These are phyloP conservation scores for Uronychia binucleata DNA, from an alignment of 73 alveolate species.

Conservation along the genomic window DNA sequence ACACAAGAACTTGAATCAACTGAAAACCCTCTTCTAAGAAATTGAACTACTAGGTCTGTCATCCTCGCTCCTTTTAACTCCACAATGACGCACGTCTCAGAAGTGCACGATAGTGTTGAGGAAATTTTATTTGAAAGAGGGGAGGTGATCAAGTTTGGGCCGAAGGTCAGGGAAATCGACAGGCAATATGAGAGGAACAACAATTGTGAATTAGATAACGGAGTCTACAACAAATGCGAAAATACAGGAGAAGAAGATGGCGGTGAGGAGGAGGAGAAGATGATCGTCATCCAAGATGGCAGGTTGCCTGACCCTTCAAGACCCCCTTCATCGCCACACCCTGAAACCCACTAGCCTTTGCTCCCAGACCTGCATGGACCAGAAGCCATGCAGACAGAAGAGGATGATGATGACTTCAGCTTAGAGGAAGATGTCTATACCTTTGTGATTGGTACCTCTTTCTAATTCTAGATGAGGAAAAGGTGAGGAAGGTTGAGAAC, in stretches of 20 bases:
- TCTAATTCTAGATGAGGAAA: neutral
- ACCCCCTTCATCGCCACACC: too few species aligned
- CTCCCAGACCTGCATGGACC: neutral
- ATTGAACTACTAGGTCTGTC: neutral
- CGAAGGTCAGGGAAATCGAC: constrained; percentile 27
- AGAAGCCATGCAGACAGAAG: neutral
- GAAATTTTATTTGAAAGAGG: neutral
- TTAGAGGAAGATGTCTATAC: neutral
- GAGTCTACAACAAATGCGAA: constrained; percentile 13
- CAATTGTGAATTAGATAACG: constrained; percentile 31
- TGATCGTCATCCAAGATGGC: neutral
- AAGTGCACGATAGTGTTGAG: neutral
- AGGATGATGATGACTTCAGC: neutral
- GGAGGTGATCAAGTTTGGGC: constrained; percentile 21
- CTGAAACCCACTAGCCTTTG: neutral
- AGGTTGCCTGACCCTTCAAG: neutral
- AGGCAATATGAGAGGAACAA: constrained; percentile 32
- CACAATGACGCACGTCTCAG: neutral
- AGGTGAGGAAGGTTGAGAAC: neutral
- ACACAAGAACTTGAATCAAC: neutral
- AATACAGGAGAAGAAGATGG: neutral
- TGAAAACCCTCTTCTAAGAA: neutral
- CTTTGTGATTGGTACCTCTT: neutral
- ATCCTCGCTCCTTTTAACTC: neutral
- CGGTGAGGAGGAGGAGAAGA: neutral